Percentiles rank a stretch among this genome's conserved stretches.
phyloP scores from a whole-genome alignment of 495 filamentous ascomycete species.

The Barbatosphaeria neglecta region DNA sequence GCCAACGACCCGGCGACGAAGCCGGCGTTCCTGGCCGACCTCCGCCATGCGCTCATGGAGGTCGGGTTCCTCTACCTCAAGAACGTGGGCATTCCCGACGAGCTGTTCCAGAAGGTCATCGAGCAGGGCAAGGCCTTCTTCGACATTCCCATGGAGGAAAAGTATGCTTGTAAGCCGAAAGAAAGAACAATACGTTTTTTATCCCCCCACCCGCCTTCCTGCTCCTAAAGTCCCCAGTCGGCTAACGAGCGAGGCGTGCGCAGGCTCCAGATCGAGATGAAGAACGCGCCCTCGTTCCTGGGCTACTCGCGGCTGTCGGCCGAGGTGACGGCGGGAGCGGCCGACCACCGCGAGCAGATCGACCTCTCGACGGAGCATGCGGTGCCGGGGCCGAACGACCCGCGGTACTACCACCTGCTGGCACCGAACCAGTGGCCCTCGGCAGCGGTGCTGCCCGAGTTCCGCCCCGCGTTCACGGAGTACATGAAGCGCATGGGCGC shows the following conservation, averaged over 20 bases:
- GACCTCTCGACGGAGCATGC: constrained; percentile 75
- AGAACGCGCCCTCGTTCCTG: constrained; percentile 57
- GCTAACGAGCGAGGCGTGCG: neutral
- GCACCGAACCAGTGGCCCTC: constrained; percentile 91
- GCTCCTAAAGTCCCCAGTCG: too few species aligned
- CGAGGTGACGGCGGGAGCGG: constrained; percentile 46
- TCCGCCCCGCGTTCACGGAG: constrained; percentile 53
- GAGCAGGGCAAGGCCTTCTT: constrained; percentile 64
- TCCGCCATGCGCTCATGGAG: constrained; percentile 73
- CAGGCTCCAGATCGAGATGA: constrained; percentile 79
- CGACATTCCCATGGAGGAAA: constrained; percentile 69
- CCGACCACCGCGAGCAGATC: constrained; percentile 78
- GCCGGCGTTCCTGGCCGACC: constrained; percentile 54
- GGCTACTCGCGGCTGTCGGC: constrained; percentile 51
- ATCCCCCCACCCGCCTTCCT: too few species aligned
- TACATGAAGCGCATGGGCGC: constrained; percentile 66
- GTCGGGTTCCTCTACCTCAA: constrained; percentile 89
- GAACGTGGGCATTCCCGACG: constrained; percentile 64
- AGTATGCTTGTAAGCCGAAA: constrained; percentile 25
- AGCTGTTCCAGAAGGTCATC: constrained; percentile 57
- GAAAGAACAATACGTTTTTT: neutral
- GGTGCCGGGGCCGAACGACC: constrained; percentile 47
- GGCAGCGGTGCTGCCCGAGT: constrained; percentile 50
- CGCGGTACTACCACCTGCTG: constrained; percentile 66
- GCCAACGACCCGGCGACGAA: constrained; percentile 57